Percentiles rank a stretch among this genome's conserved stretches.
Evolutionary conservation across 352 stramenopile genomes (phyloP).

Genomic region (Phytophthora ohioensis): DNA sequence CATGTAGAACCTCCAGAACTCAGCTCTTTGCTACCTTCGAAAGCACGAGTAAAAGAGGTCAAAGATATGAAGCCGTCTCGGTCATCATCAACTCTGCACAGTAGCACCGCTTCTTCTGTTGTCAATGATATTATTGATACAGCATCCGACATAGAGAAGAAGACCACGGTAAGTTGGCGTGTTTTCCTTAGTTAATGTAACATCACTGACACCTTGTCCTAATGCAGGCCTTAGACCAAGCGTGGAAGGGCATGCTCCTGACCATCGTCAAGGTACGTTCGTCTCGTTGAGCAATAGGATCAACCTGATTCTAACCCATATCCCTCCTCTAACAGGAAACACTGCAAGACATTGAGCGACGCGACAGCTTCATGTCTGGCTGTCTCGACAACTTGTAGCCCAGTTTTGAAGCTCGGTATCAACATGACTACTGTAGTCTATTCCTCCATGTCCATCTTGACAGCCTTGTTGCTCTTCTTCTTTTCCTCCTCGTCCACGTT

Average conservation of each 20-base stretch:
- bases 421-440: slow-evolving; percentile 22
- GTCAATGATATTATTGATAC: slow-evolving; percentile 56
- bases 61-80: slow-evolving; percentile 27
- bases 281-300: too few relatives aligned
- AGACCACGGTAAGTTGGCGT: slow-evolving; percentile 44
- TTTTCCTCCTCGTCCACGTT: slow-evolving; percentile 47
- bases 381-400: slow-evolving; percentile 71
- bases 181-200: background rate
- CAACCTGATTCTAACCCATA: background rate
- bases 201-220: slow-evolving; percentile 8
- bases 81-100: slow-evolving; percentile 15
- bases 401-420: slow-evolving; percentile 25
- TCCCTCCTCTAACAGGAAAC: slow-evolving; percentile 52
- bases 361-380: slow-evolving; percentile 70
- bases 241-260: slow-evolving; percentile 61
- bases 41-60: slow-evolving; percentile 33
- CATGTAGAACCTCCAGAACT: slow-evolving; percentile 14
- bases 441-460: slow-evolving; percentile 71
- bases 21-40: slow-evolving; percentile 13
- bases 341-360: slow-evolving; percentile 70
- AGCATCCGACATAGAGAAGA: slow-evolving; percentile 65
- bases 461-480: slow-evolving; percentile 39
- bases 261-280: slow-evolving; percentile 61
- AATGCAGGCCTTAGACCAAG: slow-evolving; percentile 59
- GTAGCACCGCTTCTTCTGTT: slow-evolving; percentile 25